Evolutionary conservation across 768 basidiomycete genomes (phyloP).

Genomic region (Mycena floridula): DNA sequence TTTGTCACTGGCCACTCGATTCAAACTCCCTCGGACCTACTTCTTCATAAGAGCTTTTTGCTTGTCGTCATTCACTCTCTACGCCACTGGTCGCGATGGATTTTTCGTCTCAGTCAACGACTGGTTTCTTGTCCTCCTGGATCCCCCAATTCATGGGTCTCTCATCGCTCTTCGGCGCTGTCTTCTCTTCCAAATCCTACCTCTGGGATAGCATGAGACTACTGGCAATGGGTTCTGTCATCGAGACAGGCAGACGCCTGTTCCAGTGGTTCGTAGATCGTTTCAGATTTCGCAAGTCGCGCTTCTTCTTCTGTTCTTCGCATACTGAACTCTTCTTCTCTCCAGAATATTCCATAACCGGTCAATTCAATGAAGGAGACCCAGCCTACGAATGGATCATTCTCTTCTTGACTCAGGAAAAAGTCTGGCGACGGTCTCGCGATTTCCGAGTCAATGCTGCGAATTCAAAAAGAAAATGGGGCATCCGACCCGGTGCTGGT

Average conservation of each 20-base stretch:
- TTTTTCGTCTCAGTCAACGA: too few species aligned
- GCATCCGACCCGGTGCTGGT: slow-evolving; percentile 23
- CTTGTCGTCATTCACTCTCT: too few species aligned
- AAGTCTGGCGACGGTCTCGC: slow-evolving; percentile 35
- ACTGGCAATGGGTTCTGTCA: slow-evolving; percentile 26
- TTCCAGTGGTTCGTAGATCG: slow-evolving; percentile 32
- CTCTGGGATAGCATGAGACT: slow-evolving; percentile 6
- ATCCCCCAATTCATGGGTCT: not conserved
- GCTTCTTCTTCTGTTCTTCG: slow-evolving; percentile 1
- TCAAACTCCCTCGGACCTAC: too few species aligned
- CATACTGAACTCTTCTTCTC: not conserved
- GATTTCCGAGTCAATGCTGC: slow-evolving; percentile 36
- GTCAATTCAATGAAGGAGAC: slow-evolving; percentile 38
- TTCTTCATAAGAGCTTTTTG: too few species aligned
- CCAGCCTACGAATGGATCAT: slow-evolving; percentile 46
- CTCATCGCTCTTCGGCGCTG: slow-evolving; percentile 2
- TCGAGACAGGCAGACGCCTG: slow-evolving; percentile 33
- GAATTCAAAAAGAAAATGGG: slow-evolving; percentile 34
- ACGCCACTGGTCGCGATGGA: too few species aligned
- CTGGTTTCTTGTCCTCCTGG: not conserved
- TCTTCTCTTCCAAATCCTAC: slow-evolving; percentile 2
- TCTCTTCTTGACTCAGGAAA: slow-evolving; percentile 34
- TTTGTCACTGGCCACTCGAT: too few species aligned
- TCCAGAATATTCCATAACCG: slow-evolving; percentile 38
- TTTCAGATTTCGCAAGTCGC: slow-evolving; percentile 30